phyloP scores from a whole-genome alignment of 441 rosid genomes.

The Syzygium syzygioides region DNA sequence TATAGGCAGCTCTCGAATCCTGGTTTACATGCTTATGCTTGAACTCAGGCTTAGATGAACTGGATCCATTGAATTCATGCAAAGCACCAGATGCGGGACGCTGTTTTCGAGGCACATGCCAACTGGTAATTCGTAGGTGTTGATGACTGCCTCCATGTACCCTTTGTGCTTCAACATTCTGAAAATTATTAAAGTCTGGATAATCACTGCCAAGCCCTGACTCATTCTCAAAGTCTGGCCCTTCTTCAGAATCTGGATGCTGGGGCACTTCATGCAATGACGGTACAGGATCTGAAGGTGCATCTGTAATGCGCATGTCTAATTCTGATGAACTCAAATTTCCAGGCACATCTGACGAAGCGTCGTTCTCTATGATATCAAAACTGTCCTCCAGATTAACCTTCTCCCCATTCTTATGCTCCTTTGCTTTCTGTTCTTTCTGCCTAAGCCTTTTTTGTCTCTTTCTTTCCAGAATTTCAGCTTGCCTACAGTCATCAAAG shows the following conservation, averaged over 20 bases:
- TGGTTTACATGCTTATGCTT: conserved; percentile 50
- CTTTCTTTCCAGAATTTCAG: conserved; percentile 77
- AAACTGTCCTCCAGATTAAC: conserved; percentile 28
- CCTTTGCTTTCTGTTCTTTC: conserved; percentile 79
- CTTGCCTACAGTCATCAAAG: conserved; percentile 43
- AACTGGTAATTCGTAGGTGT: conserved; percentile 19
- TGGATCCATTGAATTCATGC: conserved; percentile 30
- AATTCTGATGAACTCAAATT: conserved; percentile 32
- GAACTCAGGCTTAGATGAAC: conserved; percentile 35
- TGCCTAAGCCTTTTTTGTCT: conserved; percentile 82
- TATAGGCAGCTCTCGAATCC: conserved; percentile 28
- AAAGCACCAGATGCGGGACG: conserved; percentile 40
- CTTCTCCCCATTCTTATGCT: conserved; percentile 38
- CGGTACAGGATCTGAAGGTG: conserved; percentile 21
- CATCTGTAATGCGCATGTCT: conserved; percentile 32
- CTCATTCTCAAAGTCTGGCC: conserved; percentile 36
- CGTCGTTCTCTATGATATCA: conserved; percentile 33
- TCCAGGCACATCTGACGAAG: conserved; percentile 38
- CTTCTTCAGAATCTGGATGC: conserved; percentile 27
- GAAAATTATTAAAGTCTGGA: conserved; percentile 24
- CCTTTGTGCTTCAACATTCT: conserved; percentile 25
- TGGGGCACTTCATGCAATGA: conserved; percentile 32
- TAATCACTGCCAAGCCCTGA: conserved; percentile 24
- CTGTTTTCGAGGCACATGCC: conserved; percentile 39
- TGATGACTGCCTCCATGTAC: conserved; percentile 31